Evolutionary conservation across 2,329 filamentous ascomycete genomes (phyloP).

Genomic region (Drechslerella dactyloides): DNA sequence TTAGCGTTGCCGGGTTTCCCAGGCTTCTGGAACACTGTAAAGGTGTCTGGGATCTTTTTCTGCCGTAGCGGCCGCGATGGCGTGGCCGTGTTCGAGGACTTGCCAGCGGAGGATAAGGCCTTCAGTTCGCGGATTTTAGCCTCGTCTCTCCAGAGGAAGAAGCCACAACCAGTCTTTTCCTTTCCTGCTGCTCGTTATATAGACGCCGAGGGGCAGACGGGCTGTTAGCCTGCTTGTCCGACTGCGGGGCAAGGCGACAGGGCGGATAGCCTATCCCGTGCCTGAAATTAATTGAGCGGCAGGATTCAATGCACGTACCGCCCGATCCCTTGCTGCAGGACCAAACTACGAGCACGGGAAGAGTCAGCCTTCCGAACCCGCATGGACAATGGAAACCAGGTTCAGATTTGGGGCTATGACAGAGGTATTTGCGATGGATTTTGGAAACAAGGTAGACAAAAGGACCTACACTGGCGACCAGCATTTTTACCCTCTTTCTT

Average conservation of each 20-base stretch:
- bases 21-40: slow-evolving; percentile 7
- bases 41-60: slow-evolving; percentile 27
- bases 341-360: slow-evolving; percentile 29
- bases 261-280: slow-evolving; percentile 1
- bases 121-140: slow-evolving; percentile 61
- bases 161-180: slow-evolving; percentile 59
- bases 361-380: not conserved
- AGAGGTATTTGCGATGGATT: too few relatives aligned
- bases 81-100: slow-evolving; percentile 7
- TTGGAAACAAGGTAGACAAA: not conserved
- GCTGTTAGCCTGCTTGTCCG: slow-evolving; percentile 16
- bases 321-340: slow-evolving; percentile 30
- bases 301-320: slow-evolving; percentile 30
- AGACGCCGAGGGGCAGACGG: slow-evolving; percentile 11
- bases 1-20: not conserved
- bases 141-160: slow-evolving; percentile 67
- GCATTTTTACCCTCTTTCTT: slow-evolving; percentile 24
- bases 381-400: not conserved
- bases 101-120: slow-evolving; percentile 58
- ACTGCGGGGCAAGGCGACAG: not conserved
- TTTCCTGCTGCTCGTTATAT: slow-evolving; percentile 35
- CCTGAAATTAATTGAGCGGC: slow-evolving; percentile 16
- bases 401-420: not conserved
- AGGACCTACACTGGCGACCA: slow-evolving; percentile 33
- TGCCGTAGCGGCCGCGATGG: slow-evolving; percentile 28